phyloP scores from a whole-genome alignment of 1,284 basidiomycete genomes.

The Pseudozyma sp. region DNA sequence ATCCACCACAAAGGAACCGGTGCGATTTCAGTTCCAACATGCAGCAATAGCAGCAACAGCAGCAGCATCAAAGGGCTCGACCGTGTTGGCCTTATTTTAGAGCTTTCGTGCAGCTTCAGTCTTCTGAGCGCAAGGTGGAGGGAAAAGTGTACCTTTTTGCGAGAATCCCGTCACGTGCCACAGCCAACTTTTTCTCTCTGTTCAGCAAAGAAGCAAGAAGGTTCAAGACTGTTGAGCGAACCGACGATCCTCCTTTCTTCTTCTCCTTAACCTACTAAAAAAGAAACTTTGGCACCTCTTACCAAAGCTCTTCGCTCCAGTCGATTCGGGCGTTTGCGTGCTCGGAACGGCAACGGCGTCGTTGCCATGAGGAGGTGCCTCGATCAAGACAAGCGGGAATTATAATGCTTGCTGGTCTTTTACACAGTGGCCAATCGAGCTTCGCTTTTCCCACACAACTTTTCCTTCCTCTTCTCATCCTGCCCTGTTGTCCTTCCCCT shows the following conservation, averaged over 20 bases:
- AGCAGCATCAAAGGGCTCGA: background rate
- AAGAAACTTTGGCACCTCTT: conserved; percentile 52
- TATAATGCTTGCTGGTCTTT: conserved; percentile 52
- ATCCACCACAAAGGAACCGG: too few relatives aligned
- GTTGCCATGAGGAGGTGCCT: conserved; percentile 48
- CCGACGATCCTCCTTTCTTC: conserved; percentile 13
- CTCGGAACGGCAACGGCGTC: conserved; percentile 39
- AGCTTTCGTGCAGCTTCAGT: background rate
- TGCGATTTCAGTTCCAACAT: too few relatives aligned
- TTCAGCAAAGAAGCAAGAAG: background rate
- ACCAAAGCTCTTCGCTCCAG: conserved; percentile 48
- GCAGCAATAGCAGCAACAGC: too few relatives aligned
- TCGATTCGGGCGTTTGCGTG: conserved; percentile 49
- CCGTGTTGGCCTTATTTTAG: background rate
- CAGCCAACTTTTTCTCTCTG: background rate
- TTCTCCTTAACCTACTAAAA: conserved; percentile 52
- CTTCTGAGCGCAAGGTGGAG: background rate
- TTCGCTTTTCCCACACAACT: conserved; percentile 54
- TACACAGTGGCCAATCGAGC: conserved; percentile 38
- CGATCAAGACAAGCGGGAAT: conserved; percentile 38
- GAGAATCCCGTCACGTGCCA: background rate
- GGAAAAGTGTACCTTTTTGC: conserved; percentile 1
- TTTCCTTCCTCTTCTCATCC: too few relatives aligned
- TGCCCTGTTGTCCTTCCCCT: too few relatives aligned
- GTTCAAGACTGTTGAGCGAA: conserved; percentile 7